Base-by-base conservation (phyloP, 2,329 filamentous ascomycete species). In the Thelonectria blattea region DNA sequence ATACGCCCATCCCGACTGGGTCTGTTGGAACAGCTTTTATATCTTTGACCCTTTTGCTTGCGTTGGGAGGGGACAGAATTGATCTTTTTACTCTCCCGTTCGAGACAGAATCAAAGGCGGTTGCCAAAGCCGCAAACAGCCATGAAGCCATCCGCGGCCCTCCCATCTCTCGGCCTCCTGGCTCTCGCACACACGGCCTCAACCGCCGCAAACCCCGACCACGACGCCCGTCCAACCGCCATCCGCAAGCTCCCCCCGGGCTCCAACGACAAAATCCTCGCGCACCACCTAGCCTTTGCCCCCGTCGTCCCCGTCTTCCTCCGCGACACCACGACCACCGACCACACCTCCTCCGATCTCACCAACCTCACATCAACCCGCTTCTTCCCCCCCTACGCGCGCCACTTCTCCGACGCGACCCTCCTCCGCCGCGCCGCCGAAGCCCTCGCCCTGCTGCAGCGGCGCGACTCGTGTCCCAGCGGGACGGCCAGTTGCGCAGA, bases 171-270 rank as follows among this genome's bases (percentile, higher is more conserved):
- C 43, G 75, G 22, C 22, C 22, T 30, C 4, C 27, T 84, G 45
- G 72, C 81, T 15, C 75, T 85, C 22, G 67, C 78, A 2, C 72
- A 72, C 27, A 30, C 27, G n/a, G 66, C 73, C 63, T 58, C 73
- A 2, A 76, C 77, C 32, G 34, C 15, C 3, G 73, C 73, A 2
- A 76, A 77, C 32, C 8, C 15, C 3, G 73, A 74, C 27, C 22
- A 4, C 3, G 71, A 71, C 52, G 60, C 61, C 17, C 66, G 76
- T 6, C 89, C 89, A 0, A 83, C 85, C 1, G 90, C 85, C 1
- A 81, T 93, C 56, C 85, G 85, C 71, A 93, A 93, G 72, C 91
- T 93, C 85, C 81, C 86, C 48, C 81, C 81, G 5, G 88, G 92
- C 71, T 84, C 86, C 51, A 85, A 85, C 61, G 89, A 91, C 72